Evolutionary conservation across 805 yeast genomes (phyloP).

Genomic region (Candida jianshihensis): DNA sequence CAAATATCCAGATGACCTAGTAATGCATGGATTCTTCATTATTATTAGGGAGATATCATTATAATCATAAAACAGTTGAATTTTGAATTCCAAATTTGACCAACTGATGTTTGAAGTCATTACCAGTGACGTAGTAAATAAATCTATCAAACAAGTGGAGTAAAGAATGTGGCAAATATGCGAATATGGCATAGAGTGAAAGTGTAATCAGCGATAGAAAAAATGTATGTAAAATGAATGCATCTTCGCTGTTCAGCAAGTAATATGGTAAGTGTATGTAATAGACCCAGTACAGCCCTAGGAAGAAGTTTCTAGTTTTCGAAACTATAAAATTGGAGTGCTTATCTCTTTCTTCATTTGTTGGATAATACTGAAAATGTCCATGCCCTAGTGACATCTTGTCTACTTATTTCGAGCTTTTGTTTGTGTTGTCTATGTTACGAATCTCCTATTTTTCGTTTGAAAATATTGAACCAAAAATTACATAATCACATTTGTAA

Average conservation of each 20-base stretch:
- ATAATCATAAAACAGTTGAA: neutral
- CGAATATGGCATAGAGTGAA: constrained; percentile 31
- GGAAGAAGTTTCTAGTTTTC: constrained; percentile 23
- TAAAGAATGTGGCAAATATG: constrained; percentile 23
- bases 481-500: no score
- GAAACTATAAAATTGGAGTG: constrained; percentile 20
- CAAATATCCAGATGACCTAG: no score
- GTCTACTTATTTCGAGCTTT: no score
- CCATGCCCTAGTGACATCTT: constrained; percentile 12
- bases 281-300: constrained; percentile 35
- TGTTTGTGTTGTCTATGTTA: no score
- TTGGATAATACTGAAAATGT: constrained; percentile 23
- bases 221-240: constrained; percentile 32
- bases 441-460: no score
- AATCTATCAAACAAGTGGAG: constrained; percentile 21
- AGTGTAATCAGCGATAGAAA: constrained; percentile 31
- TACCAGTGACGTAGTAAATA: constrained; percentile 27
- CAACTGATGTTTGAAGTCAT: constrained; percentile 20
- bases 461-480: no score
- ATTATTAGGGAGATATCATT: no score
- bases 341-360: constrained; percentile 21
- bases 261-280: constrained; percentile 39
- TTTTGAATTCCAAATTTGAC: constrained; percentile 10
- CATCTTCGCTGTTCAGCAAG: constrained; percentile 35
- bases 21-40: no score